Conservation (phyloP, 257 asterid species). For the Nyctanthes arbortristis region DNA sequence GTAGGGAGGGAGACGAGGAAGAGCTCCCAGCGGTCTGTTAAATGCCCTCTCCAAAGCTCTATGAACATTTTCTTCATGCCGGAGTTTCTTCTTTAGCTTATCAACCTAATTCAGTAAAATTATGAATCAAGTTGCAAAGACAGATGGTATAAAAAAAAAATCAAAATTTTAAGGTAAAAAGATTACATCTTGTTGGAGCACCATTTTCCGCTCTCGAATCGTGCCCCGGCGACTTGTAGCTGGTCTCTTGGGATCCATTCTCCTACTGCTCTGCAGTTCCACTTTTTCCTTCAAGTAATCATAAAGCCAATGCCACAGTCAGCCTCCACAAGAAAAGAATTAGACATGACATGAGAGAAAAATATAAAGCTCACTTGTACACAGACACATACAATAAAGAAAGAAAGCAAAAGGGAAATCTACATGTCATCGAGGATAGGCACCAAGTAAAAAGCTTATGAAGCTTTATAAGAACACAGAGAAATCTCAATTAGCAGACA, state of each 20-base stretch:
- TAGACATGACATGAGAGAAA: conserved; percentile 18
- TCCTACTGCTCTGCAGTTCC: conserved; percentile 41
- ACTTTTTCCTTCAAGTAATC: conserved; percentile 47
- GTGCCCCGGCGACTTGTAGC: conserved; percentile 42
- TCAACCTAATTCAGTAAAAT: conserved; percentile 60
- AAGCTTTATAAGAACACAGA: conserved; percentile 27
- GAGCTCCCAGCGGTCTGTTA: conserved; percentile 82
- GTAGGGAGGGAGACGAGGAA: conserved; percentile 94
- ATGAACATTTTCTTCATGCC: conserved; percentile 89
- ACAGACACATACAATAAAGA: background rate
- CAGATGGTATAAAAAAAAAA: background rate
- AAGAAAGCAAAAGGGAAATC: conserved; percentile 25
- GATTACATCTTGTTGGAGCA: conserved; percentile 78
- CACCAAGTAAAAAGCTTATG: conserved; percentile 25
- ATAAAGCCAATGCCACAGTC: conserved; percentile 31
- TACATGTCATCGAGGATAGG: conserved; percentile 31
- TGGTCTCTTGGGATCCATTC: conserved; percentile 51
- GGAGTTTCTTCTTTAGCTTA: conserved; percentile 76
- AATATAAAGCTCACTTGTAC: conserved; percentile 26
- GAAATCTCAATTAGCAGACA: conserved; percentile 24
- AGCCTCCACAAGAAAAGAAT: conserved; percentile 49
- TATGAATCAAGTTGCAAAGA: background rate
- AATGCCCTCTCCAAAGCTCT: conserved; percentile 91
- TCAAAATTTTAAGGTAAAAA: background rate
- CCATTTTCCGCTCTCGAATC: conserved; percentile 62